Base-by-base conservation (phyloP, 371 early-diverging fungal species). In the Neoconidiobolus thromboides region DNA sequence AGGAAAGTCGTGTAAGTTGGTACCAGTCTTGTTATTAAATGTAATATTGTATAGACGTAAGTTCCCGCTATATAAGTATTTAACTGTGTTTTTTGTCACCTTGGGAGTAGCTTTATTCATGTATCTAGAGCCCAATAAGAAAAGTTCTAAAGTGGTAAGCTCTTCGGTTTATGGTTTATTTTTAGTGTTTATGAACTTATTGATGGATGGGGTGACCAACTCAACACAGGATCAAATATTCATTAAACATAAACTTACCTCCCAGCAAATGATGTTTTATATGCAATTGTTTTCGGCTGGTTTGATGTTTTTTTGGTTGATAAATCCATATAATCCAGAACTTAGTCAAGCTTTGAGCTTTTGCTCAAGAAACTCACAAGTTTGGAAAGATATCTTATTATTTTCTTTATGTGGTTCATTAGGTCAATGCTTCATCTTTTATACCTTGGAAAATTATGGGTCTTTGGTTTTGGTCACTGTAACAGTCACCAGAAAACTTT, bases 351-450 rank as follows among this genome's bases (percentile, higher is more conserved):
- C 12, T 44, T 90, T n/a, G 66, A 69, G 3, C 94, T 98, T 63
- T 79, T 83, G 58, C 60, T 68, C 3, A 65, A 71, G 2, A 81
- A 47, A 92, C 60, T 93, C 96, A 1, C 75, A 74, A 9, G 86
- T 91, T 3, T 69, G 87, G 47, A 62, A 70, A 26, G 96, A 97
- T 68, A 80, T 99, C 14, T 58, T 88, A 15, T 65, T 91, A 60
- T 94, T 91, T 74, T 85, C 87, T 6, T 62, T 91, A 12, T 89
- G 89, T 65, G 97, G 98, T 39, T 89, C 94, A 1, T 42, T 95
- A 37, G 99, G 99, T n/a, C 98, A 98, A 73, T 84, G 86, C 72
- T 93, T 97, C 68, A 91, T 99, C 58, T 99, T 93, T 74, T 89
- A 90, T 71, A 89, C 90, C 55, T 78, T 99, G 40, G 86, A 87